Evolutionary conservation across 1,284 basidiomycete species (phyloP), one percentile per base, ranked within the genome.

Genomic region (Ganoderma multipileum): DNA sequence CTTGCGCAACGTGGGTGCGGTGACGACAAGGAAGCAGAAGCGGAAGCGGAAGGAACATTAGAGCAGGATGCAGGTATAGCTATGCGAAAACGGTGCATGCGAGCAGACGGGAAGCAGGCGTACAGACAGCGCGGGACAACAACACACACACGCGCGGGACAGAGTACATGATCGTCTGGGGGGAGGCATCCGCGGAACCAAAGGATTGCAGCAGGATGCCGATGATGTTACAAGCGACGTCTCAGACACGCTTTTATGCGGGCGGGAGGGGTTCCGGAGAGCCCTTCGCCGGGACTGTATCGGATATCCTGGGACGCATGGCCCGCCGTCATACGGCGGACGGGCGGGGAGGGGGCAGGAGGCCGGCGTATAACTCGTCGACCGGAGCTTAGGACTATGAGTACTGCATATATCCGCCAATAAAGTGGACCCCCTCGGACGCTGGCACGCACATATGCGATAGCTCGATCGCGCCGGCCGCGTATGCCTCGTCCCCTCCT

Each of bases 361-460:
- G 41, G 42, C 28, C 38, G 38, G 55, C 61, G 33, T 33, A 59
- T 33, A 3, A 18, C 23, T 55, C 54, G 55, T 50, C 28, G 28
- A 54, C 50, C 39, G 14, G 8, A 50, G 38, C 23, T 23, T 1
- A 38, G 14, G 44, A 63, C 44, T 63, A 68, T 33, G 73, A 68
- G 69, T 68, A 74, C 63, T 70, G 71, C 73, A 71, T 63, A 47
- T 74, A 74, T 66, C 68, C 68, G 50, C 71, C 71, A 66, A 71
- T 70, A 65, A 73, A 71, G 64, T 73, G 68, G 2, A 70, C 55
- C 38, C 71, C 67, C 55, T 71, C 73, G 39, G 67, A 69, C 39
- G 72, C 74, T 0, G 74, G 75, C 36, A 76, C 75, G 59, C 75
- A 76, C 71, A 76, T 75, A 39, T 72, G 68, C 63, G 64, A 61